phyloP scores from a whole-genome alignment of 306 rosid genomes.

The Mimosa pudica region DNA sequence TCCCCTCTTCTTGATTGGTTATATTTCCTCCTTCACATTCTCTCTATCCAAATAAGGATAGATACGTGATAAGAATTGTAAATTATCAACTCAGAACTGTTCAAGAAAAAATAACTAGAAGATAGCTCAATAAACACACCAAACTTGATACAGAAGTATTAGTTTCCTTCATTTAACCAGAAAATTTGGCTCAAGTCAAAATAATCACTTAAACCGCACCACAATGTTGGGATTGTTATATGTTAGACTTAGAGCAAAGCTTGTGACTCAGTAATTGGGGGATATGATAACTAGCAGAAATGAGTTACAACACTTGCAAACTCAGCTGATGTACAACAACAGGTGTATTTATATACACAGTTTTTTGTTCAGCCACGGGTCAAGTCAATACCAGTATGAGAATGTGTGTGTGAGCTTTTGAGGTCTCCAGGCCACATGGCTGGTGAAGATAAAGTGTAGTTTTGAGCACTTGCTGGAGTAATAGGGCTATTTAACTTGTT shows the following conservation, averaged over 20 bases:
- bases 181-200: slow-evolving; percentile 22
- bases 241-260: slow-evolving; percentile 58
- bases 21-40: too few species aligned
- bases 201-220: slow-evolving; percentile 31
- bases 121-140: background rate
- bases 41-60: too few species aligned
- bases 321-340: slow-evolving; percentile 69
- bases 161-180: background rate
- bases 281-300: slow-evolving; percentile 26
- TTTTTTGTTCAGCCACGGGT: slow-evolving; percentile 64
- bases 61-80: too few species aligned
- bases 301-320: slow-evolving; percentile 54
- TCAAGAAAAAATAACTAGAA: background rate
- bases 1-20: too few species aligned
- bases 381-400: slow-evolving; percentile 79
- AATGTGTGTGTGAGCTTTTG: slow-evolving; percentile 54
- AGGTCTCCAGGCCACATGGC: slow-evolving; percentile 72
- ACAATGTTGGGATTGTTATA: slow-evolving; percentile 45
- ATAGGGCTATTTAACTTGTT: slow-evolving; percentile 59
- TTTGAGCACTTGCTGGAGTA: slow-evolving; percentile 57
- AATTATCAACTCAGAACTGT: too few species aligned
- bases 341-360: slow-evolving; percentile 62
- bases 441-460: slow-evolving; percentile 58
- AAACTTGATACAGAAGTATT: background rate
- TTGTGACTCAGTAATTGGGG: slow-evolving; percentile 37